These are phyloP conservation scores for Pyricularia sp. DNA, from an alignment of 2,329 filamentous ascomycete species.

Conservation along the genomic window DNA sequence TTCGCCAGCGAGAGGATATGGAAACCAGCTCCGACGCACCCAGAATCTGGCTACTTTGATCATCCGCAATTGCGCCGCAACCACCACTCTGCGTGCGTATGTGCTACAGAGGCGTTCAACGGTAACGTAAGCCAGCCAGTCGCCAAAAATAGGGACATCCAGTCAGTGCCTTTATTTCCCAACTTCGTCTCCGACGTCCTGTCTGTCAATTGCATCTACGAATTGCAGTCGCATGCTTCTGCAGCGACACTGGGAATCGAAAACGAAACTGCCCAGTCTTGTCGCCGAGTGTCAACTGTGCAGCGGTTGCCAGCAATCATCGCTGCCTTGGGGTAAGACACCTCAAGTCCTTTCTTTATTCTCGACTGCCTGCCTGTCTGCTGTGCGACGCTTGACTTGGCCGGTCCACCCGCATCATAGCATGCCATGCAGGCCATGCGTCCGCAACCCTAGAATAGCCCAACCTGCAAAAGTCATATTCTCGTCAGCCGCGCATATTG, in stretches of 20 bases:
- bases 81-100: background rate
- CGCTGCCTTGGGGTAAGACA: background rate
- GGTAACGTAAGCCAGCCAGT: background rate
- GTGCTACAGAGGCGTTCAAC: background rate
- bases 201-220: background rate
- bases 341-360: background rate
- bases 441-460: background rate
- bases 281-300: background rate
- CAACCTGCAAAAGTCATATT: background rate
- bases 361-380: background rate
- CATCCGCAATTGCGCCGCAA: background rate
- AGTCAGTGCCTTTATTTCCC: background rate
- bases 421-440: background rate
- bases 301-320: background rate
- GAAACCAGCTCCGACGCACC: background rate
- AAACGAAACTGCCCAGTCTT: background rate
- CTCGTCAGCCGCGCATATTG: background rate
- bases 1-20: background rate
- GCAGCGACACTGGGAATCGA: background rate
- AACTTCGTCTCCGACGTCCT: background rate
- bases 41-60: background rate
- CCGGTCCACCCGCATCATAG: background rate
- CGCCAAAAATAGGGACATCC: background rate
- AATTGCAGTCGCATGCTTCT: background rate
- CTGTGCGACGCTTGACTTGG: background rate